Base-by-base conservation (phyloP, 805 yeast genomes). In the Saccharomyces mikatae region DNA sequence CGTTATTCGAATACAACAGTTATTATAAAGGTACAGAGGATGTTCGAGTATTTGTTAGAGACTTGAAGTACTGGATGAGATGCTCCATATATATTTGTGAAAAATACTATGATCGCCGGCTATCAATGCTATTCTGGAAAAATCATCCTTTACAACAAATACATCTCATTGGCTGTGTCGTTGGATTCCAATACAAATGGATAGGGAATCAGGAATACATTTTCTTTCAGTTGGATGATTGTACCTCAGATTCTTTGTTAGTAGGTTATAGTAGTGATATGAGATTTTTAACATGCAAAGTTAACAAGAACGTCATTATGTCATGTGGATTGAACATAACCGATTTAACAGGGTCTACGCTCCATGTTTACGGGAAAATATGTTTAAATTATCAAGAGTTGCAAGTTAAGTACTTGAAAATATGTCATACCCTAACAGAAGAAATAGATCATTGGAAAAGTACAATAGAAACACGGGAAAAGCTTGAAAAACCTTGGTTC, bases 81-180 rank as follows among this genome's bases (percentile, higher is more conserved):
- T 29, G n/a, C 6, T 60, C 62, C 6, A 54, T 47, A 32, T 13
- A 17, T 8, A 47, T 60, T 2, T 52, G 54, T 24, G 8, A 24
- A 13, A 29, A 50, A 13, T 51, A 57, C 50, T 61, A 61, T 46
- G 36, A 53, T 27, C 32, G 47, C 21, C 14, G 44, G 47, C 17
- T 50, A 50, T 26, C 21, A 14, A 6, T 66, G 69, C 4, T 54
- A 3, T 58, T 79, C 62, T 61, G 70, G 41, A 61, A 63, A 1
- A 79, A 79, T 56, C 76, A 78, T 62, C 83, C 83, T 0, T 50
- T 79, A 1, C 58, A 62, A 21, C 59, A 59, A 22, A 59, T 79
- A 0, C 57, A 59, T 13, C 54, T 79, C 0, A 49, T 65, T 36
- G 83, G 82, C 0, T 60, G 63, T 14, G 62, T 77, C 2, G 57